These are phyloP conservation scores for Oldenlandia corymbosa DNA, from an alignment of 257 asterid genomes.

Conservation along the genomic window DNA sequence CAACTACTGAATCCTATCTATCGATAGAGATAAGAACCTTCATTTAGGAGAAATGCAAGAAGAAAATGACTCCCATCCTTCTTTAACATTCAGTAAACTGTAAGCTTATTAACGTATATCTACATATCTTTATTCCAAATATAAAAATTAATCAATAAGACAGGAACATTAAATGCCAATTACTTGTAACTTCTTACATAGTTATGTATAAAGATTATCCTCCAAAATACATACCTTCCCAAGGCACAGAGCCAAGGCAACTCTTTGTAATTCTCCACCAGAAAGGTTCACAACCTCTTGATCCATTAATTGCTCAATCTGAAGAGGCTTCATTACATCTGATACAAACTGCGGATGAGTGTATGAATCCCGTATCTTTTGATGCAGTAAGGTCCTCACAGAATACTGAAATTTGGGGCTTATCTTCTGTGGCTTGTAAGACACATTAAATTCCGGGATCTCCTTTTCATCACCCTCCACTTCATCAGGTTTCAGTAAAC, in stretches of 20 bases:
- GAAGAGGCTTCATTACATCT: slow-evolving; percentile 98
- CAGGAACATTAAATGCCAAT: too few relatives aligned
- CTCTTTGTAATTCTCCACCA: slow-evolving; percentile 99
- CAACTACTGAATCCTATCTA: too few relatives aligned
- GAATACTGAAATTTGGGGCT: slow-evolving; percentile 69
- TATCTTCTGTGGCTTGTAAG: slow-evolving; percentile 97
- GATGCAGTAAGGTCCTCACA: slow-evolving; percentile 76
- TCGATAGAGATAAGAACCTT: too few relatives aligned
- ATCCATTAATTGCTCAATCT: slow-evolving; percentile 96
- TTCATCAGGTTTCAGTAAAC: slow-evolving; percentile 78
- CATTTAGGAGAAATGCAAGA: neutral
- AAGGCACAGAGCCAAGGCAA: slow-evolving; percentile 85
- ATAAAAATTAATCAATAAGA: neutral
- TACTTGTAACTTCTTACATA: too few relatives aligned
- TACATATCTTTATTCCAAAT: too few relatives aligned
- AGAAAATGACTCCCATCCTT: neutral
- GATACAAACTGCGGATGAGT: slow-evolving; percentile 89
- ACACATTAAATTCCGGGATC: slow-evolving; percentile 92
- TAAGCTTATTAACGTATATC: too few relatives aligned
- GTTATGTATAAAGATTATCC: neutral
- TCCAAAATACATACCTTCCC: slow-evolving; percentile 62
- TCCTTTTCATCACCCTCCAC: slow-evolving; percentile 72
- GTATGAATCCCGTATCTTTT: slow-evolving; percentile 78
- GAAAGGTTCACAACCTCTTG: slow-evolving; percentile 94
- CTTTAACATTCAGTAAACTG: too few relatives aligned